Conservation (phyloP, 441 rosid genomes). For the Rhodomyrtus psidioides region DNA sequence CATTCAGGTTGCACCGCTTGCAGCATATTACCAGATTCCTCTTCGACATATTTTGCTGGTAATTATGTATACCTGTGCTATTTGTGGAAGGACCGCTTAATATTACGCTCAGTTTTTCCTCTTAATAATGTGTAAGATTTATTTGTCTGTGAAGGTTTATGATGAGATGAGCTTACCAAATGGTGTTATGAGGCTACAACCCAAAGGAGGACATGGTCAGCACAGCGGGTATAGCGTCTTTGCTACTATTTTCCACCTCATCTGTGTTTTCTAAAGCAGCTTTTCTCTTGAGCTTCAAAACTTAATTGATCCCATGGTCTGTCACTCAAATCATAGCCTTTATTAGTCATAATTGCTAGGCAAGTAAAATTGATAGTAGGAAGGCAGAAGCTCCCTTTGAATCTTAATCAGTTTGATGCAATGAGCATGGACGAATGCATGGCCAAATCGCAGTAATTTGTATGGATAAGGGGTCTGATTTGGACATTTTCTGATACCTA, state of each 20-base stretch:
- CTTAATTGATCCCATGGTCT: neutral
- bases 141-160: conserved; percentile 37
- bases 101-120: neutral
- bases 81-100: neutral
- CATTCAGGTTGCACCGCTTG: conserved; percentile 83
- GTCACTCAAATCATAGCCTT: neutral
- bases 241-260: neutral
- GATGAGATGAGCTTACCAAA: conserved; percentile 92
- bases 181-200: conserved; percentile 80
- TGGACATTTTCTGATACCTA: neutral
- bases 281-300: neutral
- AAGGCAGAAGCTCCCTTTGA: neutral
- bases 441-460: neutral
- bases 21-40: conserved; percentile 81
- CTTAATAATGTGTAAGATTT: neutral
- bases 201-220: conserved; percentile 91
- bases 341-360: neutral
- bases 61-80: conserved; percentile 2
- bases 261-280: neutral
- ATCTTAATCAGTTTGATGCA: neutral
- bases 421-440: neutral
- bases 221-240: conserved; percentile 66
- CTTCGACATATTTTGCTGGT: conserved; percentile 88
- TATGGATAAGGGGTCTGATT: neutral
- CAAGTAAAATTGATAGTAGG: neutral